Evolutionary conservation across 306 rosid species (phyloP).

Genomic region (Chamaecrista fasciculata): DNA sequence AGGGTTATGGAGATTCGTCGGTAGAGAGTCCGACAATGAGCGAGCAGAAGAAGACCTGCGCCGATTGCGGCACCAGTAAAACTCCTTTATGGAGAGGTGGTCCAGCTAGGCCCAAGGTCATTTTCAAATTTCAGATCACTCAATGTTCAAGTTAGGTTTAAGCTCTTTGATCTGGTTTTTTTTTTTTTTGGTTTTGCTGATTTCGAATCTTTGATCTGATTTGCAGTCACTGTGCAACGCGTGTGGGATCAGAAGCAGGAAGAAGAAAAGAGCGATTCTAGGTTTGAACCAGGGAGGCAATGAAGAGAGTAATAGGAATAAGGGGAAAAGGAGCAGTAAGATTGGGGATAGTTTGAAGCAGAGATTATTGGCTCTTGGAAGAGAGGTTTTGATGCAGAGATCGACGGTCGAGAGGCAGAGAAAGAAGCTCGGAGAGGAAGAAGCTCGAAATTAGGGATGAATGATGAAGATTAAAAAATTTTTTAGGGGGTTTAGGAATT

Average conservation of each 20-base stretch:
- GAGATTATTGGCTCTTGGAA: slow-evolving; percentile 59
- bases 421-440: slow-evolving; percentile 84
- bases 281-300: slow-evolving; percentile 58
- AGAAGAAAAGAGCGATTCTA: slow-evolving; percentile 82
- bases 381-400: slow-evolving; percentile 81
- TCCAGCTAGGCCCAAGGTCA: slow-evolving; percentile 95
- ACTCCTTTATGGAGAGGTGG: slow-evolving; percentile 98
- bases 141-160: no score
- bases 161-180: slow-evolving; percentile 22
- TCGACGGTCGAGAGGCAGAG: slow-evolving; percentile 62
- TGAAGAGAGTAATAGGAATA: slow-evolving; percentile 41
- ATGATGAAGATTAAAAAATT: no score
- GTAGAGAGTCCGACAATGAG: slow-evolving; percentile 44
- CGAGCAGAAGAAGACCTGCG: slow-evolving; percentile 75
- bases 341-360: slow-evolving; percentile 63
- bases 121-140: not conserved
- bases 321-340: slow-evolving; percentile 43
- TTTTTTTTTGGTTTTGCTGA: not conserved
- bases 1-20: slow-evolving; percentile 33
- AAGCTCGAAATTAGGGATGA: no score
- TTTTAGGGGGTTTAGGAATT: no score
- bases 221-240: slow-evolving; percentile 91
- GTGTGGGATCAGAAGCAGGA: slow-evolving; percentile 96
- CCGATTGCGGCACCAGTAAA: slow-evolving; percentile 90
- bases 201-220: not conserved